Evolutionary conservation across 345 rosid species (phyloP), one percentile per base, ranked within the genome.

Genomic region (Anacardium occidentale): DNA sequence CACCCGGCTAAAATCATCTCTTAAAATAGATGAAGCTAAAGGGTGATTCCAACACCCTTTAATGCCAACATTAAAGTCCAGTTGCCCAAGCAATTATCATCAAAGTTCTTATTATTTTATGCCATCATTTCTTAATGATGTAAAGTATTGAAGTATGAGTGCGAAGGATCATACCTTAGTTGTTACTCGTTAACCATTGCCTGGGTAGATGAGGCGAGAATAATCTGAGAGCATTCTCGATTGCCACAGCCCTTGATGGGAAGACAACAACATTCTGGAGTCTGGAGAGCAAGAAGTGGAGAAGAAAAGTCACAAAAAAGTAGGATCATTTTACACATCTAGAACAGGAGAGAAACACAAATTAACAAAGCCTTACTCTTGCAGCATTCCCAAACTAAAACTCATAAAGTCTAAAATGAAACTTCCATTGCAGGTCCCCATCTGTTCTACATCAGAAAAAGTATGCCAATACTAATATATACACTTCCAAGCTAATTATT

Each of bases 251-350:
- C 79, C 97, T 89, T 54, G 97, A 90, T 69, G 98, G 99, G 84
- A 95, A 95, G 71, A 94, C 80, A n/a, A 95, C 90, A 64, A 89
- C 82, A 75, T 95, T 95, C 97, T 95, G n/a, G n/a, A n/a, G n/a
- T n/a, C n/a, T n/a, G 42, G n/a, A n/a, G 92, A 67, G 58, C 64
- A 82, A 71, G 24, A 26, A 69, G 59, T 37, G 75, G 73, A 77
- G 77, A 69, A 56, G 18, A 51, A 65, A 63, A 59, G 71, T 86
- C 78, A 86, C 81, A 73, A 29, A n/a, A 29, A 61, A 74, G 20
- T 37, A 56, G 55, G 54, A 32, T 26, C 54, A 69, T 75, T 63
- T 42, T 50, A 55, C 40, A 24, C 64, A 3, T n/a, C 10, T 20
- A 11, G 10, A 32, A 14, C 9, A 32, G 22, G 7, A 14, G 34